Percentiles rank a stretch among this genome's conserved stretches.
These are phyloP conservation scores for Verticillium isaacii DNA, from an alignment of 2,329 filamentous ascomycete species.

Conservation along the genomic window DNA sequence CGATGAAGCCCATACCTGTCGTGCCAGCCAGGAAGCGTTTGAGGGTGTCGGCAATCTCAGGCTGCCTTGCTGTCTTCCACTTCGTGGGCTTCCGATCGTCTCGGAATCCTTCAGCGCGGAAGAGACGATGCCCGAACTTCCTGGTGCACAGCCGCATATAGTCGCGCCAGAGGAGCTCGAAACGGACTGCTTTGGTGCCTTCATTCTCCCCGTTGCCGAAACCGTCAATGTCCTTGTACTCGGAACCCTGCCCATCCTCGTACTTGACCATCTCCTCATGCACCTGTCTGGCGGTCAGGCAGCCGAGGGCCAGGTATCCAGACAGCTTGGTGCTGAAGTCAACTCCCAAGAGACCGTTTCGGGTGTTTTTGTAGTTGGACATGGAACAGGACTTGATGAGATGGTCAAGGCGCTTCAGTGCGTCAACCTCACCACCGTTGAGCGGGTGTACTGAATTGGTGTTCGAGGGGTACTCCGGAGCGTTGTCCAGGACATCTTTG, in stretches of 20 bases:
- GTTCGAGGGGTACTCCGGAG: constrained; percentile 47
- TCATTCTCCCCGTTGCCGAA: constrained; percentile 69
- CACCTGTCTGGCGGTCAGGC: constrained; percentile 67
- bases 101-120: constrained; percentile 60
- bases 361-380: constrained; percentile 62
- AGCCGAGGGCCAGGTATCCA: constrained; percentile 67
- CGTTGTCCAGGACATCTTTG: constrained; percentile 40
- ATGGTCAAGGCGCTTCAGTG: constrained; percentile 52
- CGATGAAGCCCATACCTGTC: constrained; percentile 73
- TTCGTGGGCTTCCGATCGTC: constrained; percentile 32
- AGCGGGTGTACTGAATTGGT: constrained; percentile 61
- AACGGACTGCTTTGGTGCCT: constrained; percentile 64
- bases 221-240: constrained; percentile 39
- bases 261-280: constrained; percentile 64
- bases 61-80: constrained; percentile 43
- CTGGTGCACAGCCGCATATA: constrained; percentile 74
- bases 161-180: constrained; percentile 74
- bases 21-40: constrained; percentile 59
- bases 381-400: constrained; percentile 58
- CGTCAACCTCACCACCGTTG: constrained; percentile 60
- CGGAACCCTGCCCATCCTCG: constrained; percentile 54
- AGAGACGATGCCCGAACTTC: constrained; percentile 65
- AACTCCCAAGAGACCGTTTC: constrained; percentile 65
- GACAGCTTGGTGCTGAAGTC: constrained; percentile 76
- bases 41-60: constrained; percentile 43